Base-by-base conservation (phyloP, 108 stramenopile genomes). In the Epithemia pelagica region DNA sequence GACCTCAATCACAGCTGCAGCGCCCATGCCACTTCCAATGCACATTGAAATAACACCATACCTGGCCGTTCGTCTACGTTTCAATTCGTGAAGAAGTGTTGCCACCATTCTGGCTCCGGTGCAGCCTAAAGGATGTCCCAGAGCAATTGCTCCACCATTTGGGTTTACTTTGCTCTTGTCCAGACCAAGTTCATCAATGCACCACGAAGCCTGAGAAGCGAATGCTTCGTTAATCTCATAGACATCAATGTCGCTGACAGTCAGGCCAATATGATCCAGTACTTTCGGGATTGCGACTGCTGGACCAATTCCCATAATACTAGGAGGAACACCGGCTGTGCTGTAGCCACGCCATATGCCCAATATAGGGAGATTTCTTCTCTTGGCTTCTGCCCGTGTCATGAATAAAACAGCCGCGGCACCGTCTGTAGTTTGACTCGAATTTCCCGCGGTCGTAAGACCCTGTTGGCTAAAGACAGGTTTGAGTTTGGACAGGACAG, bases 221-320 rank as follows among this genome's bases (percentile, higher is more conserved):
- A 99, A 99, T 2, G 98, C 98, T 80, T 99, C 98, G 71, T 99
- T 99, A 64, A 99, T 87, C 80, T 99, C 98, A 71, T 73, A 97
- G 20, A 97, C 75, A 71, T 97, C 96, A 31, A 99, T 84, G 68
- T 97, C 95, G 10, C 74, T 72, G 18, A 76, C 28, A 2, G 59
- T 26, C 32, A 95, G 46, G 18, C 81, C 69, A 0, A 86, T 76
- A 64, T 75, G 72, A 57, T 74, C 15, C 46, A 96, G 64, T 15
- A 90, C 95, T 8, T 73, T 85, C 0, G 98, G 98, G 52, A 99
- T 96, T 21, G 96, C 98, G 32, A 82, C 80, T 1, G 95, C 85
- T 21, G 93, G 93, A 30, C 96, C 98, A 59, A 97, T 86, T 0
- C 96, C 96, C 96, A 98, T 97, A 55, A 96, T 79, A 54, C 68